Evolutionary conservation across 139 green algal genomes (phyloP), one percentile per base, ranked within the genome.

Genomic region (Axilococcus clingmanii): DNA sequence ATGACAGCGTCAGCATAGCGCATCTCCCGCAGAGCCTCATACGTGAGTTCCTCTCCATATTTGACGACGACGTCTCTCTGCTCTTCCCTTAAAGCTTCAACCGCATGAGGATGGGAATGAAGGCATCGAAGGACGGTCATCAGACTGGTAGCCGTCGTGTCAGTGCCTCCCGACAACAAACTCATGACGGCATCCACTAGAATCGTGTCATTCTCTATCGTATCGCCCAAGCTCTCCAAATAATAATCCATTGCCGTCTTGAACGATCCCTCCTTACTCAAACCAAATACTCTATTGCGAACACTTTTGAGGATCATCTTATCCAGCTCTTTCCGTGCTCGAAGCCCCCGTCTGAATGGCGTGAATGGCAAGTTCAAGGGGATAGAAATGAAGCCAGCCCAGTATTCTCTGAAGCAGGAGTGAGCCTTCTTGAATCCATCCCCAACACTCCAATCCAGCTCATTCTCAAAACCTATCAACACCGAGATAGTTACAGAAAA

Each of bases 21-120:
- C 59, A 68, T 68, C 4, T 52, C 48, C 17, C 44, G 27, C 22
- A 68, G 40, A 3, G 59, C 40, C 4, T 35, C 59, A n/a, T 48
- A 46, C 2, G 15, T 59, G 4, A 63, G 32, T 5, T 38, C 22
- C 2, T 30, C 4, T 12, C 59, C 59, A 32, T 68, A 50, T 50
- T 48, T 42, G 17, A 32, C 42, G 38, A 64, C 11, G 29, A 64
- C 42, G 28, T 27, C 32, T 2, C 32, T 33, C 56, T 64, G 56
- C 15, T 49, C 41, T 17, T 8, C 41, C 9, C 41, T 9, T 35
- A 12, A 9, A 23, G 9, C 11, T 9, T 9, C 9, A 30, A 49
- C 9, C 9, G 12, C 41, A 9, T 49, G 9, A 12, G 41, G 41
- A 12, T 49, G 41, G 25, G 12, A 12, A 11, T 9, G 9, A 30